Conservation (phyloP, 2,329 filamentous ascomycete genomes). For the Botrytis sinoallii region DNA sequence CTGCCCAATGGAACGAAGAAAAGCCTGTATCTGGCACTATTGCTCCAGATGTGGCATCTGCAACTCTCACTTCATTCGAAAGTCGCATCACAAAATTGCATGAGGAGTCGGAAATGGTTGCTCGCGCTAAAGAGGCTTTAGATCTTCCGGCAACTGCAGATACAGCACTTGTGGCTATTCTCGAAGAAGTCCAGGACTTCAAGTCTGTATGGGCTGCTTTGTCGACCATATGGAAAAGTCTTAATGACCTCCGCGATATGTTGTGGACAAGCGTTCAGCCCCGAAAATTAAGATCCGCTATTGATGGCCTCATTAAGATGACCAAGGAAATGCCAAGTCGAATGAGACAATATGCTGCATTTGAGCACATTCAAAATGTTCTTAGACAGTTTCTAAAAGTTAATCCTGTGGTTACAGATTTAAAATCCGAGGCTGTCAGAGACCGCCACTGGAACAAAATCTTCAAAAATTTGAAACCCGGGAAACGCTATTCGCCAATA, state of each 20-base stretch:
- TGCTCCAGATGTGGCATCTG: slow-evolving; percentile 81
- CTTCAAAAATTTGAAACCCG: slow-evolving; percentile 90
- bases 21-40: slow-evolving; percentile 96
- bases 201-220: slow-evolving; percentile 97
- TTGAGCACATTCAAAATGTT: slow-evolving; percentile 93
- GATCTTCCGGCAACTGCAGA: slow-evolving; percentile 80
- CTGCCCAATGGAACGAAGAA: slow-evolving; percentile 87
- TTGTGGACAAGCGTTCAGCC: slow-evolving; percentile 96
- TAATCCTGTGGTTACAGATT: slow-evolving; percentile 79
- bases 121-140: slow-evolving; percentile 93
- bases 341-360: slow-evolving; percentile 99
- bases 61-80: slow-evolving; percentile 79
- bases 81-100: slow-evolving; percentile 79
- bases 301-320: slow-evolving; percentile 93
- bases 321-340: slow-evolving; percentile 99
- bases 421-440: slow-evolving; percentile 94
- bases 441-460: slow-evolving; percentile 98
- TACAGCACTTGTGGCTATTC: slow-evolving; percentile 75
- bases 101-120: slow-evolving; percentile 87
- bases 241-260: slow-evolving; percentile 89
- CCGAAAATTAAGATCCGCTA: slow-evolving; percentile 81
- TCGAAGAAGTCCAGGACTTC: slow-evolving; percentile 98
- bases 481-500: slow-evolving; percentile 88
- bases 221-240: slow-evolving; percentile 92
- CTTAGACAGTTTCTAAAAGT: slow-evolving; percentile 87